Evolutionary conservation across 2,329 filamentous ascomycete species (phyloP).

Genomic region (Aureobasidium sp.): DNA sequence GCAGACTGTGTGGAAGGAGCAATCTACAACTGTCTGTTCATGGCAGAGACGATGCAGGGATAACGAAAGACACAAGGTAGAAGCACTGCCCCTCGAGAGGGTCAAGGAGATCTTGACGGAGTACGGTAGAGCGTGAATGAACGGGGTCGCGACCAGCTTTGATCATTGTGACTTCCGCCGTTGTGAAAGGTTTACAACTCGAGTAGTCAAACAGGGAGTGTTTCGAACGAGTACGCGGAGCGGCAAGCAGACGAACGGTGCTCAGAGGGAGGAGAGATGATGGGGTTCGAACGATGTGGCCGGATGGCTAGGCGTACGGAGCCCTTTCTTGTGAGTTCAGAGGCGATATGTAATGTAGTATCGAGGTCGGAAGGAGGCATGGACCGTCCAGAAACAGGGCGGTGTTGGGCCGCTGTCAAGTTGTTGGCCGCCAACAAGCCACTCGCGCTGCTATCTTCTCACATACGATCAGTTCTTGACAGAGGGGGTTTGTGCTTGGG

Average conservation of each 20-base stretch:
- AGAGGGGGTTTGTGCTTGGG: background rate
- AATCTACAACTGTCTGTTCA: background rate
- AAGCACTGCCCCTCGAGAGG: background rate
- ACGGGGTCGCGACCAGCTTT: background rate
- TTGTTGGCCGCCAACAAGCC: too few relatives aligned
- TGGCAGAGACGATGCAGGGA: background rate
- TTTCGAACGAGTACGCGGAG: too few relatives aligned
- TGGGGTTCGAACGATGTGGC: too few relatives aligned
- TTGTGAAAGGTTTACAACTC: too few relatives aligned
- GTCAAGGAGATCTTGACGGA: conserved; percentile 1
- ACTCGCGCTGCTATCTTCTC: too few relatives aligned
- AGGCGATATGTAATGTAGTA: too few relatives aligned
- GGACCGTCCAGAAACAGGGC: too few relatives aligned
- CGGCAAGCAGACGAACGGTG: background rate
- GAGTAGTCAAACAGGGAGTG: too few relatives aligned
- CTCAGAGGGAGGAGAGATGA: background rate
- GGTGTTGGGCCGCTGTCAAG: too few relatives aligned
- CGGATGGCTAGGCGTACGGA: background rate
- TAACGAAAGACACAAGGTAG: background rate
- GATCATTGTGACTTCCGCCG: too few relatives aligned
- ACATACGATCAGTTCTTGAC: too few relatives aligned
- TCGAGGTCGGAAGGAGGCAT: too few relatives aligned
- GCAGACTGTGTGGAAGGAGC: background rate
- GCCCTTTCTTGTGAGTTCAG: background rate
- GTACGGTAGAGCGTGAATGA: background rate